These are phyloP conservation scores for Tilletia walkeri DNA, from an alignment of 1,284 basidiomycete genomes.

Conservation along the genomic window DNA sequence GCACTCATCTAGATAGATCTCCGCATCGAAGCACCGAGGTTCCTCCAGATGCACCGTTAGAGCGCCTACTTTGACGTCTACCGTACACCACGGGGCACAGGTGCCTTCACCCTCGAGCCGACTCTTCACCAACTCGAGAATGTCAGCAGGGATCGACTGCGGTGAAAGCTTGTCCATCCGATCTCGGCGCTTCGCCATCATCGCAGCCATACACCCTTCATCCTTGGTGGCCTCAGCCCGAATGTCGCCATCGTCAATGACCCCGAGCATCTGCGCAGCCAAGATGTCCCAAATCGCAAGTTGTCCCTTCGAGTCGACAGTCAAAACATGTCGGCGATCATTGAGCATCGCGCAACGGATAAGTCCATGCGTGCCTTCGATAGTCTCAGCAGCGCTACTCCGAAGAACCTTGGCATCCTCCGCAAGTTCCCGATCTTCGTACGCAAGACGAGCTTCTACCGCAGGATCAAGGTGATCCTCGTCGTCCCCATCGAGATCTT, in stretches of 20 bases:
- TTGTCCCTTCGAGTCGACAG: constrained; percentile 78
- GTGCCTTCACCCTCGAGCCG: constrained; percentile 89
- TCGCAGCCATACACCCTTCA: not conserved
- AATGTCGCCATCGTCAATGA: not conserved
- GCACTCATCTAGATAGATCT: constrained; percentile 89
- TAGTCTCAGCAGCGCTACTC: constrained; percentile 67
- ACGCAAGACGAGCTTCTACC: constrained; percentile 54
- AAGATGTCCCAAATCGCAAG: constrained; percentile 92
- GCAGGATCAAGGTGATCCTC: constrained; percentile 25
- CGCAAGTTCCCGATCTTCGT: constrained; percentile 76
- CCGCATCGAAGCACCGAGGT: constrained; percentile 79
- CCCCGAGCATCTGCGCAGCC: constrained; percentile 45
- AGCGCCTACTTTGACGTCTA: constrained; percentile 85
- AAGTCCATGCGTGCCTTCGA: constrained; percentile 76
- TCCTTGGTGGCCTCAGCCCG: not conserved
- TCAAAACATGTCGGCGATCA: constrained; percentile 85
- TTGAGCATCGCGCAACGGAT: constrained; percentile 80
- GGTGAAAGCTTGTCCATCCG: constrained; percentile 30
- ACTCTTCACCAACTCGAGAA: constrained; percentile 79
- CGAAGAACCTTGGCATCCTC: constrained; percentile 72
- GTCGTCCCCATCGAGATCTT: constrained; percentile 21
- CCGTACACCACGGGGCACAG: constrained; percentile 77
- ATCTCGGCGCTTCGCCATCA: not conserved
- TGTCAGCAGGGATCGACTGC: constrained; percentile 61
- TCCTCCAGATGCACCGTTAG: constrained; percentile 85